Evolutionary conservation across 192 early-diverging fungal genomes (phyloP).

Genomic region (Globomyces pollinis-pini): DNA sequence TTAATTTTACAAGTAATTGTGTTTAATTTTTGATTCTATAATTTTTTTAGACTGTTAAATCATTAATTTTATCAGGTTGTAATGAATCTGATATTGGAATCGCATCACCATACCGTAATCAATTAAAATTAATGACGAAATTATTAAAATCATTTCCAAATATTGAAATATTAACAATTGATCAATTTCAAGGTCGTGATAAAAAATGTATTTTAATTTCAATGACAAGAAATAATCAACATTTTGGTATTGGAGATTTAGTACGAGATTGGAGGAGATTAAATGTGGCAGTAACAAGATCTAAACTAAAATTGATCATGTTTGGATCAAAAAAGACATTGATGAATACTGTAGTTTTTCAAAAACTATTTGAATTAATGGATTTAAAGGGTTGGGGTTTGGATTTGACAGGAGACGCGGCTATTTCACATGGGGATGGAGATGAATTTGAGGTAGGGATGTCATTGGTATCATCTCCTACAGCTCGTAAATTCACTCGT

Average conservation of each 20-base stretch:
- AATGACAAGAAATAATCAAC: constrained; percentile 73
- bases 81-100: constrained; percentile 61
- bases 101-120: constrained; percentile 73
- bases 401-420: neutral
- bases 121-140: constrained; percentile 35
- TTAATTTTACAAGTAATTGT: neutral
- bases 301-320: constrained; percentile 79
- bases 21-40: neutral
- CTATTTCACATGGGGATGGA: no score
- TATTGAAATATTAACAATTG: constrained; percentile 80
- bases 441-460: no score
- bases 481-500: no score
- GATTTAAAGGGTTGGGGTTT: neutral
- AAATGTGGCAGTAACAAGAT: constrained; percentile 92
- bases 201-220: constrained; percentile 87
- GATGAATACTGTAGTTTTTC: neutral
- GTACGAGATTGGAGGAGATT: constrained; percentile 85
- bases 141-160: constrained; percentile 22
- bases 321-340: constrained; percentile 71
- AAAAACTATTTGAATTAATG: constrained; percentile 2
- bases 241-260: constrained; percentile 65
- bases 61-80: constrained; percentile 60
- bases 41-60: constrained; percentile 35
- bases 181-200: constrained; percentile 91
- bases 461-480: no score